Evolutionary conservation across 1,284 basidiomycete genomes (phyloP), one percentile per base, ranked within the genome.

Genomic region (Heterobasidion parviporum): DNA sequence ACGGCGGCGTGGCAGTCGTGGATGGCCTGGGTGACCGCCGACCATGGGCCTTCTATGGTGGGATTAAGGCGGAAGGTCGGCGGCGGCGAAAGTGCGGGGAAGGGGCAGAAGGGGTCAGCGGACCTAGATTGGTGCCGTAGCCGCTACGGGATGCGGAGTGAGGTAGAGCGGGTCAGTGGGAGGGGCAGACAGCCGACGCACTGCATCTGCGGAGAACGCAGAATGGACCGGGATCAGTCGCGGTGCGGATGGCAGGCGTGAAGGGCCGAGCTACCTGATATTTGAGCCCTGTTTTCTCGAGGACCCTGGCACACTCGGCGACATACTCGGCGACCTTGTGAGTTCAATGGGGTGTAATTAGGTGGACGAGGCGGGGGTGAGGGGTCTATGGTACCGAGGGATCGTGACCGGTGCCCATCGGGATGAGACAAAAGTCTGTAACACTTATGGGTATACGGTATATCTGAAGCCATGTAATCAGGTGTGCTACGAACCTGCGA

Each of bases 1-100:
- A 96, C 89, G 0, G 93, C 94, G 18, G 79, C 80, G 67, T 97
- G 94, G 65, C 93, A 95, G 57, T 89, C 89, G 59, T 92, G 87
- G 56, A 93, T 92, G 1, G 86, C 87, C 62, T 87, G 74, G 54
- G 77, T 80, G 55, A 97, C 94, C 56, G 83, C 75, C 35, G 80
- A 79, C 92, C 93, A 94, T 0, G 90, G 86, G 2, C 93, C 92
- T 69, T 92, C 89, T 89, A 62, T 20, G 15, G 52, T 14, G 12
- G 26, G 33, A 58, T 41, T 18, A 32, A n/a, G 46, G 38, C 56
- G 60, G 54, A 57, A 54, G 26, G 26, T 26, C 4, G 5, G 26
- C 35, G 57, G 26, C 50, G 1, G 14, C 26, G 14, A 44, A 18
- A 10, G 4, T 2, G 50, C 16, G 9, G 10, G 15, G 41, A 52